Conservation (phyloP, 2,329 filamentous ascomycete species). For the Niveomyces coronatus region DNA sequence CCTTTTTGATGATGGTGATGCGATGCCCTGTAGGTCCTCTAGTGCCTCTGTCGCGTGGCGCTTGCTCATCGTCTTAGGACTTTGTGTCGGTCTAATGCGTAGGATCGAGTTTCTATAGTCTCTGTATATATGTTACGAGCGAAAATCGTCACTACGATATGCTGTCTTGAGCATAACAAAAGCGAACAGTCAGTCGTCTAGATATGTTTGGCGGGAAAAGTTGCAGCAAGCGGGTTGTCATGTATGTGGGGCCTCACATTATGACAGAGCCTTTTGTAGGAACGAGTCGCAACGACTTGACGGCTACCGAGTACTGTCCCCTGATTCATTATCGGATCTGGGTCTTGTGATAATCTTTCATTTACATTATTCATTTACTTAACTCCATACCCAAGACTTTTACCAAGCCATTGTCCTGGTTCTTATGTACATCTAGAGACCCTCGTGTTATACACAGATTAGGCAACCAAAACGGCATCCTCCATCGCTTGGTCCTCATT, state of each 20-base stretch:
- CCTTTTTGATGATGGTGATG: slow-evolving; percentile 49
- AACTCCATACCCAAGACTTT: too few relatives aligned
- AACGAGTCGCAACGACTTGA: too few relatives aligned
- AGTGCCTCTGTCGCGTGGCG: slow-evolving; percentile 50
- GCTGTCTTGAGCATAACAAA: not conserved
- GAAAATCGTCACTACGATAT: not conserved
- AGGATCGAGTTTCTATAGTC: not conserved
- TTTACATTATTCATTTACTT: not conserved
- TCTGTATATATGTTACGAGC: not conserved
- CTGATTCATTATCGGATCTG: too few relatives aligned
- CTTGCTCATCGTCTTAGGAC: slow-evolving; percentile 34
- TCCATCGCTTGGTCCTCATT: slow-evolving; percentile 23
- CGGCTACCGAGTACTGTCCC: too few relatives aligned
- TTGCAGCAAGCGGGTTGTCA: slow-evolving; percentile 3
- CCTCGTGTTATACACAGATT: slow-evolving; percentile 10
- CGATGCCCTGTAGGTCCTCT: slow-evolving; percentile 43
- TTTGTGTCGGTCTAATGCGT: not conserved
- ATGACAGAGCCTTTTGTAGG: not conserved
- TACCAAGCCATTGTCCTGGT: too few relatives aligned
- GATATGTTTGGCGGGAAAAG: not conserved
- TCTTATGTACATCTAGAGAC: slow-evolving; percentile 7
- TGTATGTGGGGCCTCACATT: slow-evolving; percentile 3
- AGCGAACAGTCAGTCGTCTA: not conserved
- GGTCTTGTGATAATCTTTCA: too few relatives aligned
- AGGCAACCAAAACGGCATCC: slow-evolving; percentile 33